Evolutionary conservation across 2,329 filamentous ascomycete genomes (phyloP).

Genomic region (Pestalotiopsis sp.): DNA sequence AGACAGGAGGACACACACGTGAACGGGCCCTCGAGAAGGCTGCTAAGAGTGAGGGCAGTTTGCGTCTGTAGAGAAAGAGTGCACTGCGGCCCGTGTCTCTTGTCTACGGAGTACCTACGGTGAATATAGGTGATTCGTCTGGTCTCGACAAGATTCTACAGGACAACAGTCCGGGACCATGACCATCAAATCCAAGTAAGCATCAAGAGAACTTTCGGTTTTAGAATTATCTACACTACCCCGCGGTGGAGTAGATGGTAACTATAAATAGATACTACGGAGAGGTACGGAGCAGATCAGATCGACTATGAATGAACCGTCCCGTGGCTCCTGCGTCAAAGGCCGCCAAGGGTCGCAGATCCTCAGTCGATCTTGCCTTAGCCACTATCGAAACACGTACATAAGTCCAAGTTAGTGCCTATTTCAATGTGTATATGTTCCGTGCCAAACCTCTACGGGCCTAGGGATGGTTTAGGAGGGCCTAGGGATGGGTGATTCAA

Average conservation of each 20-base stretch:
- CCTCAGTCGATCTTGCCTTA: slow-evolving; percentile 1
- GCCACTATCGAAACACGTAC: not conserved
- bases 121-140: too few species aligned
- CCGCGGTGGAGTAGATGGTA: not conserved
- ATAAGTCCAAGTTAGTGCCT: not conserved
- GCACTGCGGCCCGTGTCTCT: too few species aligned
- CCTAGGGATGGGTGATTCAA: not conserved
- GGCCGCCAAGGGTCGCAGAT: slow-evolving; percentile 16
- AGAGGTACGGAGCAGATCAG: not conserved
- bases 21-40: not conserved
- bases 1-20: not conserved
- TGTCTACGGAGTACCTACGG: too few species aligned
- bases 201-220: not conserved
- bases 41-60: too few species aligned
- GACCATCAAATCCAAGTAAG: too few species aligned
- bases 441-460: not conserved
- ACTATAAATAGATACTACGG: not conserved
- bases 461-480: not conserved
- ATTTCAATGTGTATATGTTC: too few species aligned
- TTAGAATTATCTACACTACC: not conserved
- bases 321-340: slow-evolving; percentile 11
- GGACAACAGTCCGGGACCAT: too few species aligned
- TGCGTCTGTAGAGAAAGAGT: too few species aligned
- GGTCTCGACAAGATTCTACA: too few species aligned
- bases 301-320: not conserved